These are phyloP conservation scores for Neophaeococcomyces aloes DNA, from an alignment of 2,329 filamentous ascomycete genomes.

Conservation along the genomic window DNA sequence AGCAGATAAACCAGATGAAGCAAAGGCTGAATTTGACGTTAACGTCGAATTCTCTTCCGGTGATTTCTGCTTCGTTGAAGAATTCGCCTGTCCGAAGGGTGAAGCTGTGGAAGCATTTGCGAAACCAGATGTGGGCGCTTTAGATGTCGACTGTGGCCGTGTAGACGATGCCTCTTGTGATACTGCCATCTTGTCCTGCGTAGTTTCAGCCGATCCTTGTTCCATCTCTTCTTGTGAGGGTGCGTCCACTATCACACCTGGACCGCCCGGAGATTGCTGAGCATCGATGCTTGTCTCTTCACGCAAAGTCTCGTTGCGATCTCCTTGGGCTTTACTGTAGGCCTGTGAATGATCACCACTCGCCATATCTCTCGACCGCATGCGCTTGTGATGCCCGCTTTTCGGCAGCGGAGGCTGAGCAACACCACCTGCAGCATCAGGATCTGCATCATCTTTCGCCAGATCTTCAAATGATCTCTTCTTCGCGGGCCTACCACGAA, in stretches of 20 bases:
- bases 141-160: conserved; percentile 4
- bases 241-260: conserved; percentile 16
- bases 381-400: conserved; percentile 25
- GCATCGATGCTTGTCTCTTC: conserved; percentile 20
- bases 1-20: conserved; percentile 57
- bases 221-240: conserved; percentile 13
- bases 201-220: conserved; percentile 2
- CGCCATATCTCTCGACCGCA: conserved; percentile 26
- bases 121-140: conserved; percentile 26
- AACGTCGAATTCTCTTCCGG: conserved; percentile 22
- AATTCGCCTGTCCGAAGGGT: conserved; percentile 31
- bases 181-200: not conserved
- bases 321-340: conserved; percentile 12
- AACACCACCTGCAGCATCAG: conserved; percentile 15
- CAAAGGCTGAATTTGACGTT: conserved; percentile 54
- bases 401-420: conserved; percentile 15
- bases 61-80: conserved; percentile 20
- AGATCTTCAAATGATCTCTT: conserved; percentile 36
- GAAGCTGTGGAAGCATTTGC: conserved; percentile 34
- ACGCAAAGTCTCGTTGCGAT: conserved; percentile 17
- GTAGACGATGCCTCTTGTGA: not conserved
- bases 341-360: conserved; percentile 12
- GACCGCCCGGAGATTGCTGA: conserved; percentile 18
- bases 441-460: conserved; percentile 25
- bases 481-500: conserved; percentile 24